phyloP scores from a whole-genome alignment of 306 rosid genomes.

The Fragaria ananassa region DNA sequence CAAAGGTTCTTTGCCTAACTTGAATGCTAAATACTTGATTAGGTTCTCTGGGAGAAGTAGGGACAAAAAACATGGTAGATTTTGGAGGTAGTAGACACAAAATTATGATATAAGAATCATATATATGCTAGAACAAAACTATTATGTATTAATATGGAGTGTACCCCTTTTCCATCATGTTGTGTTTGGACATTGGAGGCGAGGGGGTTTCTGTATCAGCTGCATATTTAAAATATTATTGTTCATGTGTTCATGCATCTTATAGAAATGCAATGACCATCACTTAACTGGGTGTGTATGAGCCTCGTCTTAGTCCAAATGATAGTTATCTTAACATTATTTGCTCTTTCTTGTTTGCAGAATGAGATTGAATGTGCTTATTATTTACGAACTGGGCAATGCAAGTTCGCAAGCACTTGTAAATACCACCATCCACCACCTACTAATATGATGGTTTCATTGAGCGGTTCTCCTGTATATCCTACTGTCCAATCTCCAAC shows the following conservation, averaged over 20 bases:
- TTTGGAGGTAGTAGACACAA: background rate
- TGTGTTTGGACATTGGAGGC: background rate
- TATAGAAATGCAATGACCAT: constrained; percentile 19
- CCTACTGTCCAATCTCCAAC: constrained; percentile 88
- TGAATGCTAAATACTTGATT: background rate
- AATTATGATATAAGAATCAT: background rate
- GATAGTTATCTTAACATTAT: constrained; percentile 6
- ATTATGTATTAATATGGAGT: background rate
- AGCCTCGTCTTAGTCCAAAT: background rate
- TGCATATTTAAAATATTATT: background rate
- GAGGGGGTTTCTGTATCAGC: background rate
- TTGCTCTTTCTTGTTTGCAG: constrained; percentile 38
- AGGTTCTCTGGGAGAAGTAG: background rate
- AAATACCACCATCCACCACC: constrained; percentile 98
- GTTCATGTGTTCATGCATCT: constrained; percentile 7
- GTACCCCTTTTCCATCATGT: background rate
- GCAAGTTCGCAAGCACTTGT: constrained; percentile 91
- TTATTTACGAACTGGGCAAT: constrained; percentile 92
- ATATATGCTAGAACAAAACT: background rate
- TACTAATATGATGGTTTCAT: constrained; percentile 81
- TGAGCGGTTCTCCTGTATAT: constrained; percentile 80
- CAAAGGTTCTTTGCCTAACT: constrained; percentile 16
- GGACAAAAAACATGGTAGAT: background rate
- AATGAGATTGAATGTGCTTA: constrained; percentile 79
- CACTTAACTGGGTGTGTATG: constrained; percentile 5